Conservation (phyloP, 2,329 filamentous ascomycete genomes). For the Penicillium verrucosum region DNA sequence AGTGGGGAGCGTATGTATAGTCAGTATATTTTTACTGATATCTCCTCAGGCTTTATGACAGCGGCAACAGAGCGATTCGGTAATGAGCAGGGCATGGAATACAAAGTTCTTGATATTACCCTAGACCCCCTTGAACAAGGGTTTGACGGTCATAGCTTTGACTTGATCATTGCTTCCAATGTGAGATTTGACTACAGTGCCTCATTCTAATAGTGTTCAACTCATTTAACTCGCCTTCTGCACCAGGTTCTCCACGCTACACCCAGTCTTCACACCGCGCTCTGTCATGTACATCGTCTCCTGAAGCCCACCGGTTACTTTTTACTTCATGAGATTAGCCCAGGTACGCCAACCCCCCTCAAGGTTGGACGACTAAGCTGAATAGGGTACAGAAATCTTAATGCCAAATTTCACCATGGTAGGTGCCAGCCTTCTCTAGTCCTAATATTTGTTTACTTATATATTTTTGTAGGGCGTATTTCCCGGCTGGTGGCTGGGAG, state of each 20-base stretch:
- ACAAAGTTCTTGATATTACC: slow-evolving; percentile 6
- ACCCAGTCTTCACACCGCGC: slow-evolving; percentile 15
- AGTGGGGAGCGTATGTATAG: slow-evolving; percentile 4
- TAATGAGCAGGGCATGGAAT: not conserved
- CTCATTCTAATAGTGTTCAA: rapidly evolving
- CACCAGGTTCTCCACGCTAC: slow-evolving; percentile 18
- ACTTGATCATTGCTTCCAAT: slow-evolving; percentile 12
- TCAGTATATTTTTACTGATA: slow-evolving; percentile 18
- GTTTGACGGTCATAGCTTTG: slow-evolving; percentile 1
- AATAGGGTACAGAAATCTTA: slow-evolving; percentile 1
- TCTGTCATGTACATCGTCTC: slow-evolving; percentile 25
- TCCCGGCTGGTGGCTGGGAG: slow-evolving; percentile 11
- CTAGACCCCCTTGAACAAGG: slow-evolving; percentile 5
- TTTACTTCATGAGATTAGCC: slow-evolving; percentile 42
- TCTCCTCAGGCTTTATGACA: slow-evolving; percentile 8
- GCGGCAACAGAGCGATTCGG: slow-evolving; percentile 1
- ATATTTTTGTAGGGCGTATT: not conserved
- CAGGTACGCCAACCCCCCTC: not conserved
- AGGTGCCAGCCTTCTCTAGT: not conserved
- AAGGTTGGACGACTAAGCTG: not conserved
- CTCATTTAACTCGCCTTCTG: not conserved
- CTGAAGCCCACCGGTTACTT: slow-evolving; percentile 46
- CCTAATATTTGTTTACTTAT: not conserved
- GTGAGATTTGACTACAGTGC: not conserved
- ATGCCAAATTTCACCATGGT: slow-evolving; percentile 4